A percentile compares a stretch with the other conserved stretches of the same genome.
Evolutionary conservation across 73 alveolate genomes (phyloP).

Genomic region (Symbiodinium natans): DNA sequence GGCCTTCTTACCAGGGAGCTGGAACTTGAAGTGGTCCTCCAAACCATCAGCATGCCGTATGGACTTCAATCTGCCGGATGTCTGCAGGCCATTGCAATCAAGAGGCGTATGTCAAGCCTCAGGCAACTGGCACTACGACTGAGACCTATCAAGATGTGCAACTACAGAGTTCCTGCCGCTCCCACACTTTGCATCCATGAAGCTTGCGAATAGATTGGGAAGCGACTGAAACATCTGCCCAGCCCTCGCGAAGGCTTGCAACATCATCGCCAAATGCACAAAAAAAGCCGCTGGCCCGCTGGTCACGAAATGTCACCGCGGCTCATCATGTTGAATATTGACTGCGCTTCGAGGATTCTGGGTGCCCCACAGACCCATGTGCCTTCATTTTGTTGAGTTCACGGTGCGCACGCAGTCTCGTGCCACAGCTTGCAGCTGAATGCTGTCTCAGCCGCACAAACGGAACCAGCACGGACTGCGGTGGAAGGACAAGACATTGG

Average conservation of each 20-base stretch:
- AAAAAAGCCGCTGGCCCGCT: too few relatives aligned
- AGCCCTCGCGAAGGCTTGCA: neutral
- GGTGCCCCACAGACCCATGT: neutral
- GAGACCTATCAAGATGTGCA: neutral
- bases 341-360: neutral
- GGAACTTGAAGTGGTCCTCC: slow-evolving; percentile 46
- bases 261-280: too few relatives aligned
- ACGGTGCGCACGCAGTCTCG: neutral
- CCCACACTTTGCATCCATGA: neutral
- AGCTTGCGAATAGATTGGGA: slow-evolving; percentile 27
- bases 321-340: too few relatives aligned
- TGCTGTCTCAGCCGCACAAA: slow-evolving; percentile 31
- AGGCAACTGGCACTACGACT: too few relatives aligned
- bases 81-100: neutral
- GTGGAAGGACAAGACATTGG: slow-evolving; percentile 37
- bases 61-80: too few relatives aligned
- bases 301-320: too few relatives aligned
- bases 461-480: neutral
- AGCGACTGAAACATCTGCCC: slow-evolving; percentile 76
- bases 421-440: neutral
- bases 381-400: neutral
- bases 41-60: neutral
- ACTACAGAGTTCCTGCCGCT: neutral
- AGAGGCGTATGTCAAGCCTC: neutral
- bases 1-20: slow-evolving; percentile 66